These are phyloP conservation scores for Picochlorum sp. DNA, from an alignment of 139 green algal genomes.

Conservation along the genomic window DNA sequence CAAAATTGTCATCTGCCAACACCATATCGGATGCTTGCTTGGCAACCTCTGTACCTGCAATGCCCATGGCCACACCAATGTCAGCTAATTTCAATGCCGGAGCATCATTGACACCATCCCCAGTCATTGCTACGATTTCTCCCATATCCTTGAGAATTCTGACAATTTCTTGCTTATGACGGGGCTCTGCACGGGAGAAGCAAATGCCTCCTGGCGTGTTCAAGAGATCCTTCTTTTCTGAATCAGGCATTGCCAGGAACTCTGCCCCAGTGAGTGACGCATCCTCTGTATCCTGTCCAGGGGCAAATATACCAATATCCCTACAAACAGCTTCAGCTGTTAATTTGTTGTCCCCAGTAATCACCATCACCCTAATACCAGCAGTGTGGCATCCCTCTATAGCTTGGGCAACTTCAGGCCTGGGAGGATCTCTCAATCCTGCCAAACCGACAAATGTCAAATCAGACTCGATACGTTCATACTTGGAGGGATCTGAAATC, in stretches of 20 bases:
- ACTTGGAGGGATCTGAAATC: slow-evolving; percentile 54
- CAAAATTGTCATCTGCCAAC: slow-evolving; percentile 92
- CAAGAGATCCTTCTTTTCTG: slow-evolving; percentile 47
- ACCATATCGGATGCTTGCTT: slow-evolving; percentile 91
- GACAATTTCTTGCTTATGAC: slow-evolving; percentile 92
- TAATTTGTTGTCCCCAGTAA: slow-evolving; percentile 83
- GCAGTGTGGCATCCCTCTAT: slow-evolving; percentile 68
- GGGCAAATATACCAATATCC: slow-evolving; percentile 79
- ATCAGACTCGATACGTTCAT: slow-evolving; percentile 73
- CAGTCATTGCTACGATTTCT: slow-evolving; percentile 86
- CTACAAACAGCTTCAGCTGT: slow-evolving; percentile 66
- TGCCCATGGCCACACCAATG: slow-evolving; percentile 98
- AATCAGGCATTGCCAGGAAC: slow-evolving; percentile 43
- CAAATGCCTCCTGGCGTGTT: slow-evolving; percentile 42
- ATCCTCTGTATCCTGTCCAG: slow-evolving; percentile 25
- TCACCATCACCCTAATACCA: slow-evolving; percentile 75
- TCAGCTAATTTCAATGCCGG: slow-evolving; percentile 84
- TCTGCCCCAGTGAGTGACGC: slow-evolving; percentile 41
- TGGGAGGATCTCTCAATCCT: slow-evolving; percentile 76
- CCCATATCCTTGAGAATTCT: slow-evolving; percentile 52
- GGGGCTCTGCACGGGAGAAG: slow-evolving; percentile 91
- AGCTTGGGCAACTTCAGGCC: slow-evolving; percentile 61
- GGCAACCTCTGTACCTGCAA: slow-evolving; percentile 73
- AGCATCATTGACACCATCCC: slow-evolving; percentile 80
- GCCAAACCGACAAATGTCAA: slow-evolving; percentile 76